Percentiles rank a stretch among this genome's conserved stretches.
These are phyloP conservation scores for Solanum sejunctum DNA, from an alignment of 257 asterid genomes.

Conservation along the genomic window DNA sequence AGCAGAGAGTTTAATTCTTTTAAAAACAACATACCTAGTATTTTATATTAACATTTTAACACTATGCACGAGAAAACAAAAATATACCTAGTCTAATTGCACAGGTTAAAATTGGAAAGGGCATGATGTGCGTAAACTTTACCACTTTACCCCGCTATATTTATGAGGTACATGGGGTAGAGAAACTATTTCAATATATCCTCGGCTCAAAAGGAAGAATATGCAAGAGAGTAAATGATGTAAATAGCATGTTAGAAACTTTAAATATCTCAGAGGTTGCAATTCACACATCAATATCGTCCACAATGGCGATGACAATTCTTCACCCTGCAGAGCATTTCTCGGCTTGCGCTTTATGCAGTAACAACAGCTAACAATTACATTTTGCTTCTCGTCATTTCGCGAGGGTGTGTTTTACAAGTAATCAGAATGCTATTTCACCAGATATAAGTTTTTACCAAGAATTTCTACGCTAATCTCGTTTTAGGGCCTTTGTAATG, in stretches of 20 bases:
- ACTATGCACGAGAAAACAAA: neutral
- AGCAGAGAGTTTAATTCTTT: no score
- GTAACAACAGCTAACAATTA: neutral
- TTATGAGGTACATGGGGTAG: rapidly evolving
- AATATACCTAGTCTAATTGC: rapidly evolving
- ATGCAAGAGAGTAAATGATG: neutral
- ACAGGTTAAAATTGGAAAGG: rapidly evolving
- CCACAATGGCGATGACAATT: neutral
- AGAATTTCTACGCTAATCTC: conserved; percentile 33
- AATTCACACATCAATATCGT: neutral
- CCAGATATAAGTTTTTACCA: neutral
- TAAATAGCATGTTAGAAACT: neutral
- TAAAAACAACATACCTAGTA: neutral
- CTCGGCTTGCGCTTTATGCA: neutral
- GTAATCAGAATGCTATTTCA: neutral
- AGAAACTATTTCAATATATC: neutral
- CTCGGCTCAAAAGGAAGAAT: neutral
- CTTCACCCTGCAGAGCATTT: neutral
- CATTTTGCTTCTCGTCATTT: neutral
- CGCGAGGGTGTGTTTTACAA: neutral
- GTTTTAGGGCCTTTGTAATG: conserved; percentile 76
- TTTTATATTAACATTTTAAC: no score
- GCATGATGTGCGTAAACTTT: neutral
- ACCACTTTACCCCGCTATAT: neutral
- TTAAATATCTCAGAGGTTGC: neutral